Evolutionary conservation across 2,329 filamentous ascomycete species (phyloP).

Genomic region (Pseudogymnoascus sp.): DNA sequence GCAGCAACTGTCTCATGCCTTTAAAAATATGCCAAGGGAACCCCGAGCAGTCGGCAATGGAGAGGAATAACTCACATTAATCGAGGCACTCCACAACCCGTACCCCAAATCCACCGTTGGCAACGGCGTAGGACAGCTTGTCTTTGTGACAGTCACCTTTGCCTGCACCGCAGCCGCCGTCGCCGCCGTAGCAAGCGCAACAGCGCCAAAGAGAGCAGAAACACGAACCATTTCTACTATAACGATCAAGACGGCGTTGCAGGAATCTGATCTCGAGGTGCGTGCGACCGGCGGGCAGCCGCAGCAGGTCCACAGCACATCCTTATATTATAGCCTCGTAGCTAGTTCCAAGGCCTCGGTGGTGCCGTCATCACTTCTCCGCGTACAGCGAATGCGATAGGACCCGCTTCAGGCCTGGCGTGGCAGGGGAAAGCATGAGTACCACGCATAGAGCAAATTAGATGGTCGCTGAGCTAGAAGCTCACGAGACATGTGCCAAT

Average conservation of each 20-base stretch:
- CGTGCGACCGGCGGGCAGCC: neutral
- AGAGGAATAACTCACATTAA: constrained; percentile 24
- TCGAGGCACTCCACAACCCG: constrained; percentile 26
- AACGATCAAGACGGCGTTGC: neutral
- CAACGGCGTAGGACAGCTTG: neutral
- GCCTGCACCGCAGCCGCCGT: neutral
- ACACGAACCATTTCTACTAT: constrained; percentile 7
- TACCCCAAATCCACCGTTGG: constrained; percentile 30
- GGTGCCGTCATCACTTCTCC: neutral
- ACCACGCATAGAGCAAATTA: neutral
- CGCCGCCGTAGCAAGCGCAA: constrained; percentile 1
- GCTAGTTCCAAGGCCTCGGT: neutral
- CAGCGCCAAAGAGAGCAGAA: constrained; percentile 1
- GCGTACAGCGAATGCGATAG: neutral
- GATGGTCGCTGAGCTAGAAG: neutral
- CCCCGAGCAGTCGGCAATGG: neutral
- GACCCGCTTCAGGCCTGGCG: neutral
- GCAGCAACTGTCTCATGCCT: neutral
- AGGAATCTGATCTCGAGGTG: neutral
- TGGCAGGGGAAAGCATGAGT: neutral
- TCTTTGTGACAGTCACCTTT: neutral
- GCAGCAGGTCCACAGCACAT: neutral
- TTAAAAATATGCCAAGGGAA: neutral
- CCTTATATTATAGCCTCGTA: neutral
- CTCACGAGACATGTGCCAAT: neutral